Conservation (phyloP, 371 early-diverging fungal species). For the Lichtheimia ramosa region DNA sequence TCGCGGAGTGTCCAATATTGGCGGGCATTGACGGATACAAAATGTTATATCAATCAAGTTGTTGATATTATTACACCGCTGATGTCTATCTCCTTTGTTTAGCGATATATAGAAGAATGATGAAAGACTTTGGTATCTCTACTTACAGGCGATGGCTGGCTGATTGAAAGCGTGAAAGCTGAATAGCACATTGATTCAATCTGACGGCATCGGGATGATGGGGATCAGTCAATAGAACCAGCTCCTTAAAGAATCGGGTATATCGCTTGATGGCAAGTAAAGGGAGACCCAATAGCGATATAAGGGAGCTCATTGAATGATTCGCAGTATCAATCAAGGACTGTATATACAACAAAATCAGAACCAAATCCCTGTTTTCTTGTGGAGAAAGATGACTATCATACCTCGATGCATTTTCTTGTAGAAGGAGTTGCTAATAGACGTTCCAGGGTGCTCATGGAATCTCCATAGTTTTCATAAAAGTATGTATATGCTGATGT, state of each 20-base stretch:
- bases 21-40: conserved; percentile 16
- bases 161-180: conserved; percentile 12
- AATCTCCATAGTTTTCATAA: conserved; percentile 15
- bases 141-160: conserved; percentile 8
- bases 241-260: conserved; percentile 12
- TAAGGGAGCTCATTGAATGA: not conserved
- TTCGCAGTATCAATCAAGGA: no score
- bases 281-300: conserved; percentile 16
- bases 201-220: conserved; percentile 23
- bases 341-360: no score
- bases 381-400: not conserved
- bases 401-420: conserved; percentile 17
- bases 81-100: conserved; percentile 6
- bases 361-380: no score
- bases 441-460: conserved; percentile 16
- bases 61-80: conserved; percentile 14
- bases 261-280: conserved; percentile 19
- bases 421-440: conserved; percentile 11
- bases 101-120: no score
- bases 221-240: conserved; percentile 19
- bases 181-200: conserved; percentile 10
- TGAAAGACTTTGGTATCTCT: not conserved
- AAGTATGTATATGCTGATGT: conserved; percentile 7
- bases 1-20: conserved; percentile 18
- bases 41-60: conserved; percentile 14